Base-by-base conservation (phyloP, 176 grass and related monocot genomes). In the Avena atlantica region DNA sequence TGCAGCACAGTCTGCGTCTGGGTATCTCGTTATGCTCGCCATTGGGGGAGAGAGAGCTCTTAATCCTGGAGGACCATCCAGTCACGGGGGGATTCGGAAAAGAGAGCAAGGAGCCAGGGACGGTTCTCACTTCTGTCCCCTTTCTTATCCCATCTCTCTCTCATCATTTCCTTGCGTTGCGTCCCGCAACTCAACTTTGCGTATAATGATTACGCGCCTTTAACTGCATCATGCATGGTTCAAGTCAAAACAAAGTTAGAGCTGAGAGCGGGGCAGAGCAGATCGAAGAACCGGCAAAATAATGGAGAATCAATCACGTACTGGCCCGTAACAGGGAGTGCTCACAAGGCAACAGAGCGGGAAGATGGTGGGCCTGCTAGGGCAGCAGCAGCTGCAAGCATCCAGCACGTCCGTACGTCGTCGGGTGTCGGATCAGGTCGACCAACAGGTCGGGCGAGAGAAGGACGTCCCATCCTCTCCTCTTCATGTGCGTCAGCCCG, bases 81-180 rank as follows among this genome's bases (percentile, higher is more conserved):
- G 85, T 91, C 89, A 91, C 89, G 89, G 89, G 85, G 31, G 78
- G 53, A 58, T 48, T 48, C 45, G 9, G 45, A 77, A 21, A 9
- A 3, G 23, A 69, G 71, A 87, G n/a, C n/a, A n/a, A n/a, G 8
- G 56, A 42, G 40, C 40, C 6, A 42, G 31, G 9, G 16, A 23
- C n/a, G 64, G 27, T n/a, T 25, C 53, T 78, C 74, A 37, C 16
- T 2, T 17, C 44, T 81, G 44, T 21, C 17, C 37, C 25, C 4
- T 45, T 0, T 71, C 4, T 61, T 9, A 20, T 24, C 10, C 13
- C 29, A 42, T 84, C 5, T 34, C 20, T 10, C 23, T 17, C 58
- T 16, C 58, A 75, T 66, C 73, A 65, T 78, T 40, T 84, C 37
- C 24, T 68, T 12, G 5, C 40, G 60, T 37, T 52, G 40, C 40